Conservation (phyloP, 2,329 filamentous ascomycete genomes). For the Cordyceps pruinosa region DNA sequence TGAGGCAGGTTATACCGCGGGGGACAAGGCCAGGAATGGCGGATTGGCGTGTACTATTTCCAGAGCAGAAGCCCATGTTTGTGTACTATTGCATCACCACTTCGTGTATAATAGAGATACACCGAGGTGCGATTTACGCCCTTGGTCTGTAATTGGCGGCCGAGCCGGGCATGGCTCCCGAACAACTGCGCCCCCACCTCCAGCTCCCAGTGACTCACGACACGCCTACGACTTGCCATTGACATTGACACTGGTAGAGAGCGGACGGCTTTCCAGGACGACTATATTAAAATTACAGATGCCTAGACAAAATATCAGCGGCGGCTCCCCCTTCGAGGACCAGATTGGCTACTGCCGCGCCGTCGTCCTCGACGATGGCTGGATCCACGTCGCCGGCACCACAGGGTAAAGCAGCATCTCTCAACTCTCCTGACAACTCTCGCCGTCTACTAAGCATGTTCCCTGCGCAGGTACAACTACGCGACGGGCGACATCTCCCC, state of each 20-base stretch:
- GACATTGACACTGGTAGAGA: neutral
- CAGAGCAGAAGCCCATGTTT: neutral
- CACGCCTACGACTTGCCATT: neutral
- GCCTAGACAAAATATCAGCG: slow-evolving; percentile 37
- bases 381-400: slow-evolving; percentile 48
- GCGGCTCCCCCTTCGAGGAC: slow-evolving; percentile 44
- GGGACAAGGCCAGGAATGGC: neutral
- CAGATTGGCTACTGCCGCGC: slow-evolving; percentile 50
- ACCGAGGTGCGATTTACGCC: neutral
- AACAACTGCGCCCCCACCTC: slow-evolving; percentile 3
- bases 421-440: neutral
- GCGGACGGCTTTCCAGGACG: neutral
- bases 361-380: slow-evolving; percentile 40
- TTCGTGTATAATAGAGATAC: neutral
- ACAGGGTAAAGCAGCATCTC: slow-evolving; percentile 35
- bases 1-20: slow-evolving; percentile 14
- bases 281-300: no score
- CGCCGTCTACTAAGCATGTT: neutral
- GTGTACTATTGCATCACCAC: neutral
- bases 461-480: slow-evolving; percentile 40
- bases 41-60: neutral
- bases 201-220: neutral
- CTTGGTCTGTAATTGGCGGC: neutral
- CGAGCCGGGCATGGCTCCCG: neutral
- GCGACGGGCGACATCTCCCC: slow-evolving; percentile 37